Evolutionary conservation across 257 asterid genomes (phyloP).

Genomic region (Ligustrum vulgare): DNA sequence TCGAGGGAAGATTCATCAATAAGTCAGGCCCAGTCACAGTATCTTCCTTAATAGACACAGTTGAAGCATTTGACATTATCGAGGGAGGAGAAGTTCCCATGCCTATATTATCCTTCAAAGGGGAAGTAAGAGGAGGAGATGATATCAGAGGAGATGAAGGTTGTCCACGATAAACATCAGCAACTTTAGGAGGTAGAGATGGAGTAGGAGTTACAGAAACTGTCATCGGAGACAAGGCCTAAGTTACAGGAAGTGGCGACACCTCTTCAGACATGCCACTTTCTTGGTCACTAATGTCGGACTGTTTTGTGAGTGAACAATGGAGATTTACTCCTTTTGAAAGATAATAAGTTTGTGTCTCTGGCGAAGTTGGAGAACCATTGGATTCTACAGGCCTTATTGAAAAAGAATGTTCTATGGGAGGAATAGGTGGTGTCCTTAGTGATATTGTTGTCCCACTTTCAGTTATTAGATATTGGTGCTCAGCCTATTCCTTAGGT

Average conservation of each 20-base stretch:
- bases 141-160: constrained; percentile 26
- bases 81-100: constrained; percentile 27
- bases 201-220: constrained; percentile 36
- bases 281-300: constrained; percentile 23
- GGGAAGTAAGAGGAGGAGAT: constrained; percentile 25
- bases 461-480: constrained; percentile 29
- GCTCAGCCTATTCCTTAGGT: constrained; percentile 25
- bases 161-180: constrained; percentile 25
- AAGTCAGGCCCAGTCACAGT: constrained; percentile 13
- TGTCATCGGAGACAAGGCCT: constrained; percentile 26
- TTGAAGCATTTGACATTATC: constrained; percentile 26
- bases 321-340: constrained; percentile 20
- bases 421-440: constrained; percentile 27
- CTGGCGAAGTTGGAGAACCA: constrained; percentile 33
- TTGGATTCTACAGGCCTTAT: background rate
- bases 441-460: constrained; percentile 27
- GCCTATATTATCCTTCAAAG: constrained; percentile 30
- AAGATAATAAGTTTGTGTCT: constrained; percentile 28
- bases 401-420: constrained; percentile 26
- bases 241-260: constrained; percentile 34
- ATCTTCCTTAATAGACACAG: constrained; percentile 27
- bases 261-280: constrained; percentile 21
- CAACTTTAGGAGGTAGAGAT: constrained; percentile 37
- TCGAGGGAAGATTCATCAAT: constrained; percentile 1
- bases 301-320: constrained; percentile 24